Conservation (phyloP, 805 yeast species). For the Hanseniaspora clermontiae region DNA sequence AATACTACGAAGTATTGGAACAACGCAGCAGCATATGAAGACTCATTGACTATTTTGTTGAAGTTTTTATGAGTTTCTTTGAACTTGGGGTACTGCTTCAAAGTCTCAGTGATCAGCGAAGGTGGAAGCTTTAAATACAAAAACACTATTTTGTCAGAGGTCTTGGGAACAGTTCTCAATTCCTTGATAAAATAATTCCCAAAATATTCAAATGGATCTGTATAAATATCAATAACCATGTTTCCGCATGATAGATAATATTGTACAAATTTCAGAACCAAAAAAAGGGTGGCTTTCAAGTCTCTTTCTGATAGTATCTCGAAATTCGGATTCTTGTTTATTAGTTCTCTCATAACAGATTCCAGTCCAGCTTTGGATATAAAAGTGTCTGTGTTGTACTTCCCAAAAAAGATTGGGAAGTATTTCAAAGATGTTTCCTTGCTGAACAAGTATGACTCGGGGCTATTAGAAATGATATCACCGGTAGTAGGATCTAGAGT, state of each 20-base stretch:
- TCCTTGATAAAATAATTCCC: constrained; percentile 4
- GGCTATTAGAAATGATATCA: not conserved
- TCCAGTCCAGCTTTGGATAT: constrained; percentile 7
- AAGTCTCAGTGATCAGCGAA: not conserved
- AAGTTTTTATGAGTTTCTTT: not conserved
- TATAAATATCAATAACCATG: constrained; percentile 5
- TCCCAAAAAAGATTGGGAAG: constrained; percentile 1
- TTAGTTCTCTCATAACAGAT: not conserved
- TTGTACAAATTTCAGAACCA: constrained; percentile 9
- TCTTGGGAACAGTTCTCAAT: not conserved
- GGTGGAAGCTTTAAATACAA: constrained; percentile 2
- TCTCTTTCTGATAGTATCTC: constrained; percentile 10
- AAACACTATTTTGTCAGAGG: constrained; percentile 1
- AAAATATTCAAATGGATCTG: constrained; percentile 8
- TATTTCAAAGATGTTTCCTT: not conserved
- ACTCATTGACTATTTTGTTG: not conserved
- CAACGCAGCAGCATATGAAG: constrained; percentile 2
- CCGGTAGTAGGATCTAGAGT: not conserved
- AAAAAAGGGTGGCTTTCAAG: constrained; percentile 6
- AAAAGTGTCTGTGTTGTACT: not conserved
- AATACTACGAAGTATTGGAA: not conserved
- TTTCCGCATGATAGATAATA: constrained; percentile 8
- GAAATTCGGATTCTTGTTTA: not conserved
- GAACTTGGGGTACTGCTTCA: constrained; percentile 8
- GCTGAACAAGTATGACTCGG: not conserved